Evolutionary conservation across 78 protist species (phyloP), one percentile per base, ranked within the genome.

Genomic region (Dictyostelium brefeldianum): DNA sequence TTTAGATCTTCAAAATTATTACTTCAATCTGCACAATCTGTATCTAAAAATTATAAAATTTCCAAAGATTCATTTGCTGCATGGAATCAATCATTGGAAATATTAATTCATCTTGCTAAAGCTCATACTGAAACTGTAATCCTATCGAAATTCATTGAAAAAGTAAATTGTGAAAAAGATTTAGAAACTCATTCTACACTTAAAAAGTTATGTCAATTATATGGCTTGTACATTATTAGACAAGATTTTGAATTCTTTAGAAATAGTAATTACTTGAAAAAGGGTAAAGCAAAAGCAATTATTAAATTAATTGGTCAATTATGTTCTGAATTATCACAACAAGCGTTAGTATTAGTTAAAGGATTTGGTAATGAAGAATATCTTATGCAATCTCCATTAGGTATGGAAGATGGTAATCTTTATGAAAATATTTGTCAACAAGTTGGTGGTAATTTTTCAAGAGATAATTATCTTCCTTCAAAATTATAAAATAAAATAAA

Each of bases 61-160:
- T 25, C 93, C 0, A 87, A 87, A 36, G 47, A 87, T 31, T 69
- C 93, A 8, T 87, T 87, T 41, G 29, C 43, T 8, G 70, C 93
- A 4, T 87, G 93, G 93, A 87, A 87, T 36, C 85, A 77, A 51
- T 87, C 93, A 8, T 69, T 87, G 46, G 93, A 87, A 29, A 77
- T 50, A 2, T 47, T 87, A 27, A 27, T 77, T 14, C 93, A 87
- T 77, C 64, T 87, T 15, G 93, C 93, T 5, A 87, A 73, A 36
- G 57, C 93, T 8, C 93, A 87, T n/a, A 87, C 93, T 36, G 93
- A 87, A 65, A 87, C 75, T 22, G 65, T 87, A 48, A 87, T 87
- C 67, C 78, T 77, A 2, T 27, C 51, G 12, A 87, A 65, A 78
- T 87, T 87, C 29, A 77, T 87, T 64, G 84, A 77, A 31, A 57